Conservation (phyloP, 192 early-diverging fungal species). For the Coemansia sp. region DNA sequence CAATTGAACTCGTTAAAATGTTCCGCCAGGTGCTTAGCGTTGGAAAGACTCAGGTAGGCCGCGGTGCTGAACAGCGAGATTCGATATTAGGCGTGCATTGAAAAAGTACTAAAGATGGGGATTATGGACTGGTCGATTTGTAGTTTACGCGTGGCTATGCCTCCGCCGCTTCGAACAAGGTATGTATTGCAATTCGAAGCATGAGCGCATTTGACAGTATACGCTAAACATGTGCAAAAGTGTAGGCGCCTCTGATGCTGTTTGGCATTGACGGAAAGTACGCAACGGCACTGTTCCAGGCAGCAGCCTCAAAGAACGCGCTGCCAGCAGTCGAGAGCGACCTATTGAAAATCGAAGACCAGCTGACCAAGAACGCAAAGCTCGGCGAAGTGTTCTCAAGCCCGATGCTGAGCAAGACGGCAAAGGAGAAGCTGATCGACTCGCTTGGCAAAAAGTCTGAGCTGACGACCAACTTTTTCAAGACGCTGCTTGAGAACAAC, state of each 20-base stretch:
- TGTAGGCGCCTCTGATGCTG: slow-evolving; percentile 77
- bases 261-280: slow-evolving; percentile 97
- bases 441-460: slow-evolving; percentile 69
- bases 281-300: slow-evolving; percentile 93
- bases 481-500: slow-evolving; percentile 90
- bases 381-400: slow-evolving; percentile 77
- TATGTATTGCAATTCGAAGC: slow-evolving; percentile 12
- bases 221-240: neutral
- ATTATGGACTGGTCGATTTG: slow-evolving; percentile 6
- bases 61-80: neutral
- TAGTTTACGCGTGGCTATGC: slow-evolving; percentile 66
- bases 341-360: slow-evolving; percentile 63
- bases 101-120: slow-evolving; percentile 3
- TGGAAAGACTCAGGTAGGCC: slow-evolving; percentile 54
- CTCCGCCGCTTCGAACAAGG: slow-evolving; percentile 55
- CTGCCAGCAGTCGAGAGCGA: slow-evolving; percentile 85
- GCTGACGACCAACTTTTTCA: slow-evolving; percentile 91
- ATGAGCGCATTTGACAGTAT: neutral
- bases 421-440: slow-evolving; percentile 73
- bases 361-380: slow-evolving; percentile 71
- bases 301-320: slow-evolving; percentile 79
- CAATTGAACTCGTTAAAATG: slow-evolving; percentile 21
- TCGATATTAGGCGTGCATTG: neutral
- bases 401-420: slow-evolving; percentile 78
- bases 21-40: slow-evolving; percentile 43